Evolutionary conservation across 106 monocot species (phyloP), one percentile per base, ranked within the genome.

Genomic region (Acanthochlamys bracteata): DNA sequence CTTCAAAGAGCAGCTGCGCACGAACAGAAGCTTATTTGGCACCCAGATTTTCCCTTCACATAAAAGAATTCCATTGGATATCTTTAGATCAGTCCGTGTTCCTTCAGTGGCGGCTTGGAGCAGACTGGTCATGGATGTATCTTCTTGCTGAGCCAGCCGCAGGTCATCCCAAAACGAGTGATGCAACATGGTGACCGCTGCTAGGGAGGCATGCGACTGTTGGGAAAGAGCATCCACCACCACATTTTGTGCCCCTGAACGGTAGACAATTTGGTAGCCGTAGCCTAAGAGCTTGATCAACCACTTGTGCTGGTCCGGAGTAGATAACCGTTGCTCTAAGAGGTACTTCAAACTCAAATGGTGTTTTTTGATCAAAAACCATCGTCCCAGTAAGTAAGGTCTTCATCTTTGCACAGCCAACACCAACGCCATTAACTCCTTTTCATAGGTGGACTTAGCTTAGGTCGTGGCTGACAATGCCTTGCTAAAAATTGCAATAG

Each of bases 181-280:
- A 1, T 11, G 25, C 15, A 25, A 23, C 4, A 27, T 27, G 4
- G 26, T 7, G 15, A 49, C 17, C 1, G 49, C 1, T 14, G 17
- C 15, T 49, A 49, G 2, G 17, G 9, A 1, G 17, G 17, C 49
- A 49, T 49, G 2, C 12, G 2, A 7, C 1, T 25, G 0, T 8
- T 26, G 14, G 9, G 53, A 66, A 16, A 66, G 53, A 39, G 54
- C 66, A 54, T 66, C 53, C 0, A 33, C 66, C 1, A 19, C 66
- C 2, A n/a, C 8, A 54, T 66, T 66, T 14, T 12, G 0, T 7
- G 10, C n/a, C 0, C 66, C 53, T 10, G 11, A n/a, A 3, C 21
- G 15, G 26, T 66, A 66, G 11, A 7, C 14, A 8, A 66, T 53
- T 33, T 13, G 11, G 27, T 27, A 53, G 27, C 53, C 66, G 17